These are phyloP conservation scores for Ophiostoma ips DNA, from an alignment of 2,329 filamentous ascomycete genomes.

Conservation along the genomic window DNA sequence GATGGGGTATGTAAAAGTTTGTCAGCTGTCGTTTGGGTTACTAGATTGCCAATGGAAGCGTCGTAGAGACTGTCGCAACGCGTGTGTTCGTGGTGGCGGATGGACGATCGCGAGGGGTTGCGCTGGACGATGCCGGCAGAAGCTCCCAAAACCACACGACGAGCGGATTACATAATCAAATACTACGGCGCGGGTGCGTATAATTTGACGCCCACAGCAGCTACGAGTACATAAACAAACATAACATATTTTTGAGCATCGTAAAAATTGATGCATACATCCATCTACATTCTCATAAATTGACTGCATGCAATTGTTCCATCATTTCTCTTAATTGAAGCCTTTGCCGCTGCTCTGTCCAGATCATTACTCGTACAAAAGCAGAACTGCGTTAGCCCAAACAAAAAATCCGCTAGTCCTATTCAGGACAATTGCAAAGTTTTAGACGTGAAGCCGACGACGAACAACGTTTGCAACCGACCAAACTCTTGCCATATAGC, in stretches of 20 bases:
- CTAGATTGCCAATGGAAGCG: background rate
- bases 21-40: no score
- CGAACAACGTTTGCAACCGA: background rate
- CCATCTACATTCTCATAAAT: background rate
- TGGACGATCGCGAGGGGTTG: no score
- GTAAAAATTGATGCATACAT: background rate
- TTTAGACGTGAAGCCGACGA: background rate
- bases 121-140: no score
- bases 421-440: slow-evolving; percentile 4
- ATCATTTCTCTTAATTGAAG: no score
- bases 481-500: no score
- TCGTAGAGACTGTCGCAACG: background rate
- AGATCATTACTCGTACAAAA: background rate
- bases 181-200: no score
- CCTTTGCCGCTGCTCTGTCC: no score
- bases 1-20: no score
- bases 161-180: background rate
- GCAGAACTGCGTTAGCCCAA: no score
- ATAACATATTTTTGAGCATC: background rate
- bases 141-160: no score
- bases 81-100: no score
- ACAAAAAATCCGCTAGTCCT: background rate
- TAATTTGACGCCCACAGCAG: background rate
- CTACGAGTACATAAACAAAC: no score
- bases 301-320: background rate